Conservation (phyloP, 2,329 filamentous ascomycete species). For the Diplodia corticola region DNA sequence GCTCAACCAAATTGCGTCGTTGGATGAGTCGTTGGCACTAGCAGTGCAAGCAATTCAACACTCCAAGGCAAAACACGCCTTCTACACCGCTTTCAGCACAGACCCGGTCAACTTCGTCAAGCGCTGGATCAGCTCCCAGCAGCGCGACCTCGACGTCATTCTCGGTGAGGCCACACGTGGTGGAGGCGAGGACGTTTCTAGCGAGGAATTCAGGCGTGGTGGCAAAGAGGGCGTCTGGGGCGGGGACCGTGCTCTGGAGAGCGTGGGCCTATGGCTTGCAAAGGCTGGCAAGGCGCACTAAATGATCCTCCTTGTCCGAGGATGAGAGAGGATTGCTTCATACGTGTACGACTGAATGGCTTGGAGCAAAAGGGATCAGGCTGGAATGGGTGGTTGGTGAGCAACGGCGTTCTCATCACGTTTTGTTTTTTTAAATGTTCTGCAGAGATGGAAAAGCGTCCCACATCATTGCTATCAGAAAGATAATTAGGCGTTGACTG, state of each 20-base stretch:
- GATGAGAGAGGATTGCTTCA: neutral
- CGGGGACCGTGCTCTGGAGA: slow-evolving; percentile 60
- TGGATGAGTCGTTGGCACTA: slow-evolving; percentile 84
- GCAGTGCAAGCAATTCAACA: slow-evolving; percentile 80
- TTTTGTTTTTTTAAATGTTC: neutral
- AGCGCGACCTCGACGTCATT: slow-evolving; percentile 84
- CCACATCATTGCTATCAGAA: neutral
- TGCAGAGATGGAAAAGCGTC: neutral
- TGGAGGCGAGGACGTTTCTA: slow-evolving; percentile 51
- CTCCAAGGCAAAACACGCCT: slow-evolving; percentile 86
- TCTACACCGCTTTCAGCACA: slow-evolving; percentile 74
- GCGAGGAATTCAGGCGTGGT: slow-evolving; percentile 69
- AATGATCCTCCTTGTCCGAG: neutral
- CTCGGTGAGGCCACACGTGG: slow-evolving; percentile 74
- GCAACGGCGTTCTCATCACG: neutral
- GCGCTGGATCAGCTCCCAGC: slow-evolving; percentile 88
- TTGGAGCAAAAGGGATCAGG: slow-evolving; percentile 2
- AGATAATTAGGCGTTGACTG: slow-evolving; percentile 14
- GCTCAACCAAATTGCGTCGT: slow-evolving; percentile 70
- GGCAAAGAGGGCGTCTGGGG: slow-evolving; percentile 65
- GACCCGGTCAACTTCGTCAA: slow-evolving; percentile 83
- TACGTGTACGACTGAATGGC: slow-evolving; percentile 2
- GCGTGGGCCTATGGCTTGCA: slow-evolving; percentile 62
- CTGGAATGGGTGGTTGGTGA: neutral
- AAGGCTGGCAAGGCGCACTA: slow-evolving; percentile 27